Base-by-base conservation (phyloP, 345 rosid species). In the Balakata baccata region DNA sequence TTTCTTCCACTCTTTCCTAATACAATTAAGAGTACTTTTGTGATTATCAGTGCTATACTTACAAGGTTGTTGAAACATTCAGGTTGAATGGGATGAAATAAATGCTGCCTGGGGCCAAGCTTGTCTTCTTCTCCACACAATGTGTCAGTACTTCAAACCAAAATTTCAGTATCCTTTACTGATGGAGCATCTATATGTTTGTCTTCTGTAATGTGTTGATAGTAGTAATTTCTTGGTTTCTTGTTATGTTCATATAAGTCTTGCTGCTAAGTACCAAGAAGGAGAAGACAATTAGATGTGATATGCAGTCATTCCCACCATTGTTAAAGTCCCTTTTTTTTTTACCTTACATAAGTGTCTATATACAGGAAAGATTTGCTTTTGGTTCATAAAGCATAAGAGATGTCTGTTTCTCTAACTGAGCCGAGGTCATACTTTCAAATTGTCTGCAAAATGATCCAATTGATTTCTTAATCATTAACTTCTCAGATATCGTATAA, bases 81-180 rank as follows among this genome's bases (percentile, higher is more conserved):
- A 95, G 99, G 97, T 92, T 74, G 99, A 95, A 74, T 95, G 99
- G 98, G 99, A 95, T 83, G 99, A 95, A 88, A 95, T 95, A 70
- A 95, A 92, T 85, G 99, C 99, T 83, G 98, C 99, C 64, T 95
- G 99, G 99, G 99, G 99, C 71, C 98, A 95, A 89, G 99, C 99
- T 20, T 95, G 99, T 81, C 99, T 95, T 76, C 94, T 95, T 68
- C 96, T 95, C 59, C 98, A 95, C 79, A 89, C 99, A 13, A 91
- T 95, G 96, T 92, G 98, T 73, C 94, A 88, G 82, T 89, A 92
- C 78, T 95, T 87, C 83, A 86, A 89, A 76, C 94, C 99, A 60
- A 92, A 89, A 80, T 94, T 92, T 79, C 97, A 54, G 95, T 94
- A 94, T 94, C 97, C 98, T 86, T 85, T 75, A 4, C 71, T 39